These are phyloP conservation scores for Saccharomycopsis synnaedendra DNA, from an alignment of 805 yeast species.

Conservation along the genomic window DNA sequence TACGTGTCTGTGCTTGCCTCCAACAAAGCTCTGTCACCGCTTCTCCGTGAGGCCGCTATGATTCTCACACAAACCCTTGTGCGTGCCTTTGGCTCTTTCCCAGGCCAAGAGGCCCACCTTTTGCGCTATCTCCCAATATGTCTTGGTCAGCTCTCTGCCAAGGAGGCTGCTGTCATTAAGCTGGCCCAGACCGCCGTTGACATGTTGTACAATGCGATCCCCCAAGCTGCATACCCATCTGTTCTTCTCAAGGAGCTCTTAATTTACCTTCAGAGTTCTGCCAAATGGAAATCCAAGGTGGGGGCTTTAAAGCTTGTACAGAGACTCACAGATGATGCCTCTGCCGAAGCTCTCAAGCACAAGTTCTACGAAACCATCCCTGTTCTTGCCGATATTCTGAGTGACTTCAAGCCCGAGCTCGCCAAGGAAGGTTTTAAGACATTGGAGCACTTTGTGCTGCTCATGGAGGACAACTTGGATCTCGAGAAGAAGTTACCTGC, in stretches of 20 bases:
- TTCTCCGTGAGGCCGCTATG: conserved; percentile 70
- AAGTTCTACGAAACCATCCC: conserved; percentile 76
- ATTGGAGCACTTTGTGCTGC: conserved; percentile 59
- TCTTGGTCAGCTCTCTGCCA: conserved; percentile 70
- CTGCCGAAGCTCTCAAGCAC: conserved; percentile 76
- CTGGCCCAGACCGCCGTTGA: conserved; percentile 77
- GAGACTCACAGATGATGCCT: conserved; percentile 63
- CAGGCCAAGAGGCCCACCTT: conserved; percentile 59
- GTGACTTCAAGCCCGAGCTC: conserved; percentile 94
- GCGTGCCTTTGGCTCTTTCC: conserved; percentile 43
- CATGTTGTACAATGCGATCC: conserved; percentile 55
- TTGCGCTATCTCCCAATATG: conserved; percentile 51
- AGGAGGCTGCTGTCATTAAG: conserved; percentile 75
- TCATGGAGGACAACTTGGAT: conserved; percentile 79
- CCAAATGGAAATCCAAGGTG: conserved; percentile 87
- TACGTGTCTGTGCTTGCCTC: conserved; percentile 56
- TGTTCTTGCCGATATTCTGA: conserved; percentile 75
- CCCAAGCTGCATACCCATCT: conserved; percentile 70
- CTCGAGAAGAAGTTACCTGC: conserved; percentile 74
- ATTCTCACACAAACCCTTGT: conserved; percentile 36
- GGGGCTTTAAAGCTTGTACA: conserved; percentile 71
- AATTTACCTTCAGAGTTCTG: conserved; percentile 61
- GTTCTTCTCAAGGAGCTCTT: conserved; percentile 52
- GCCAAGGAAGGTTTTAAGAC: conserved; percentile 74
- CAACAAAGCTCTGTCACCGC: conserved; percentile 52